phyloP scores from a whole-genome alignment of 164 flowering plant genomes.

The Annona cherimola region DNA sequence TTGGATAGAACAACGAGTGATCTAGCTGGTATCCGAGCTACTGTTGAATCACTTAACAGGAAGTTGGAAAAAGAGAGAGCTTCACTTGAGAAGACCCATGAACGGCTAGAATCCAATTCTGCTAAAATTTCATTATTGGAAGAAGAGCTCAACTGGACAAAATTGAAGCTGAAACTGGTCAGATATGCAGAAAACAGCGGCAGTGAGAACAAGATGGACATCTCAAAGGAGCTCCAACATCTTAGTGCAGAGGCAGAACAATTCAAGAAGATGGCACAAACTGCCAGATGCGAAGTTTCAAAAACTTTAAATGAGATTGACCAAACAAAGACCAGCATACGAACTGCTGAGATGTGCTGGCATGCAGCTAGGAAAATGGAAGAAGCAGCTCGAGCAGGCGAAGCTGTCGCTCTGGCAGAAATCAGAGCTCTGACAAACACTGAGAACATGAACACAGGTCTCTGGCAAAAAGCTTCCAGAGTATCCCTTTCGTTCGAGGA shows the following conservation, averaged over 20 bases:
- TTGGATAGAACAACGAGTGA: conserved; percentile 63
- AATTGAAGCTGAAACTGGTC: conserved; percentile 35
- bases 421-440: conserved; percentile 51
- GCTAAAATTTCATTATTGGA: conserved; percentile 61
- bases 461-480: conserved; percentile 24
- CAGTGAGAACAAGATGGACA: conserved; percentile 32
- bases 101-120: conserved; percentile 53
- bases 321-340: conserved; percentile 50
- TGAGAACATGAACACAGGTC: conserved; percentile 21
- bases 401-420: conserved; percentile 74
- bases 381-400: conserved; percentile 82
- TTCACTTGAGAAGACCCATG: conserved; percentile 68
- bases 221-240: conserved; percentile 51
- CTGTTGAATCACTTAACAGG: conserved; percentile 61
- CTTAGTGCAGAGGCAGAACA: conserved; percentile 62
- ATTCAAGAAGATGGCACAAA: conserved; percentile 66
- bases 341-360: conserved; percentile 69
- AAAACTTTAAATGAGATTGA: conserved; percentile 65
- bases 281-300: conserved; percentile 52
- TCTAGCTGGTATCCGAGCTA: conserved; percentile 63
- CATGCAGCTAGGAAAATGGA: conserved; percentile 82
- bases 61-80: conserved; percentile 67
- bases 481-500: conserved; percentile 74
- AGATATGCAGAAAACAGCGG: conserved; percentile 32
- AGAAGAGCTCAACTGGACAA: conserved; percentile 55